Evolutionary conservation across 2,329 filamentous ascomycete species (phyloP).

Genomic region (Aspergillus tanneri): DNA sequence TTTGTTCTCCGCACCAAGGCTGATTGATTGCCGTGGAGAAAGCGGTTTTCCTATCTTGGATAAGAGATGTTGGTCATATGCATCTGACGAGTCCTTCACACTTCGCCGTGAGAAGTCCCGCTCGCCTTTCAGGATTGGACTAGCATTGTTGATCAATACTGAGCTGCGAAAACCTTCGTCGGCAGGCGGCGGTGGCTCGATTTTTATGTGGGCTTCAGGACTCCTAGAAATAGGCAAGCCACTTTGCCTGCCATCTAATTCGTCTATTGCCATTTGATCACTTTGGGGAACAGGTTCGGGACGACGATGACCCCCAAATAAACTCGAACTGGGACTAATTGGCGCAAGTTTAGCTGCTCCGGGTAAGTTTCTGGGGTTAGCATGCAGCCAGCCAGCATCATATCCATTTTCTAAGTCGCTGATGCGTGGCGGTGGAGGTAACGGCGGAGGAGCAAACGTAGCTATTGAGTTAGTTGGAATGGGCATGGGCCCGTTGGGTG

Average conservation of each 20-base stretch:
- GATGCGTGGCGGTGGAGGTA: constrained; percentile 65
- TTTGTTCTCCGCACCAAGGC: constrained; percentile 32
- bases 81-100: constrained; percentile 59
- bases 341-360: constrained; percentile 50
- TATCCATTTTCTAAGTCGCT: constrained; percentile 56
- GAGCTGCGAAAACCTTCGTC: constrained; percentile 37
- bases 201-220: constrained; percentile 36
- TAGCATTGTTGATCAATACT: constrained; percentile 28
- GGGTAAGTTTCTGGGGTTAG: constrained; percentile 53
- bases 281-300: constrained; percentile 32
- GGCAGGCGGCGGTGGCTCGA: constrained; percentile 34
- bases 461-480: constrained; percentile 57
- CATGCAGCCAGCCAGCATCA: constrained; percentile 64
- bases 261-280: constrained; percentile 40
- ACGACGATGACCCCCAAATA: constrained; percentile 47
- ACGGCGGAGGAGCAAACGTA: constrained; percentile 57
- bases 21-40: constrained; percentile 49
- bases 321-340: constrained; percentile 51
- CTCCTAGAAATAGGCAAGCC: constrained; percentile 31
- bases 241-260: constrained; percentile 35
- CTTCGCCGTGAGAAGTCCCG: constrained; percentile 58
- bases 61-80: constrained; percentile 62
- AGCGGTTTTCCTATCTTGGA: constrained; percentile 62
- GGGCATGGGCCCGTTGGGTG: constrained; percentile 58
- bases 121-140: constrained; percentile 55